phyloP scores from a whole-genome alignment of 345 rosid species.

The Eucalyptus sp. region DNA sequence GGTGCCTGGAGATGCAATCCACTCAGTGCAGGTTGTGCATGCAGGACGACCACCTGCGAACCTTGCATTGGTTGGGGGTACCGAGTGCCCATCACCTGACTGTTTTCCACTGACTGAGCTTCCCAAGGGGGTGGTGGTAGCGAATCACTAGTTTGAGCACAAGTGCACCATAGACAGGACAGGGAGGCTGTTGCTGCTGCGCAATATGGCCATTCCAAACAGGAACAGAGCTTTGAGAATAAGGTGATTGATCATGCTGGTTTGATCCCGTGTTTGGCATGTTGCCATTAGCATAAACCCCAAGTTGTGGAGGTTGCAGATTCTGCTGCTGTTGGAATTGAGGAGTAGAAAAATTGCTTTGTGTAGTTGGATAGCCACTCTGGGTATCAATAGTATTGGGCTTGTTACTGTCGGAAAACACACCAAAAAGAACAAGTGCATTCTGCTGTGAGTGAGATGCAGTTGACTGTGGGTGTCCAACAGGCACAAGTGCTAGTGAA shows the following conservation, averaged over 20 bases:
- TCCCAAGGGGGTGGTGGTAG: too few relatives aligned
- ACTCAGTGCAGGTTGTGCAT: too few relatives aligned
- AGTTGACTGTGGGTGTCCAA: constrained; percentile 42
- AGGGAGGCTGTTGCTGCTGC: constrained; percentile 40
- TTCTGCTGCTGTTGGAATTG: constrained; percentile 61
- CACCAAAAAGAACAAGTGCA: constrained; percentile 74
- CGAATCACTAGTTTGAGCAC: background rate
- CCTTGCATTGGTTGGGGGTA: too few relatives aligned
- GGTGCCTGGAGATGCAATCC: background rate
- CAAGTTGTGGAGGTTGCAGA: constrained; percentile 42
- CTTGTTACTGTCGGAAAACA: constrained; percentile 51
- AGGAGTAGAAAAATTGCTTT: constrained; percentile 27
- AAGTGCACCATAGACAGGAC: constrained; percentile 57
- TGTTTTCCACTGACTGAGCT: too few relatives aligned
- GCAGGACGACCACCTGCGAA: too few relatives aligned
- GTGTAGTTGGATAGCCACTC: constrained; percentile 26
- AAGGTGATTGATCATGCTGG: constrained; percentile 44
- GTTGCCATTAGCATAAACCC: constrained; percentile 55
- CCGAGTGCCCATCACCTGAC: too few relatives aligned
- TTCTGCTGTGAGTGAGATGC: constrained; percentile 61
- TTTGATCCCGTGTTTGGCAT: constrained; percentile 40
- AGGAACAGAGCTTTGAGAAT: constrained; percentile 41
- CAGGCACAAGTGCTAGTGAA: constrained; percentile 80
- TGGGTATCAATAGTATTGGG: constrained; percentile 39
- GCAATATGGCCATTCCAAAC: constrained; percentile 67